phyloP scores from a whole-genome alignment of 108 stramenopile genomes.

The Schizochytrium sp. region DNA sequence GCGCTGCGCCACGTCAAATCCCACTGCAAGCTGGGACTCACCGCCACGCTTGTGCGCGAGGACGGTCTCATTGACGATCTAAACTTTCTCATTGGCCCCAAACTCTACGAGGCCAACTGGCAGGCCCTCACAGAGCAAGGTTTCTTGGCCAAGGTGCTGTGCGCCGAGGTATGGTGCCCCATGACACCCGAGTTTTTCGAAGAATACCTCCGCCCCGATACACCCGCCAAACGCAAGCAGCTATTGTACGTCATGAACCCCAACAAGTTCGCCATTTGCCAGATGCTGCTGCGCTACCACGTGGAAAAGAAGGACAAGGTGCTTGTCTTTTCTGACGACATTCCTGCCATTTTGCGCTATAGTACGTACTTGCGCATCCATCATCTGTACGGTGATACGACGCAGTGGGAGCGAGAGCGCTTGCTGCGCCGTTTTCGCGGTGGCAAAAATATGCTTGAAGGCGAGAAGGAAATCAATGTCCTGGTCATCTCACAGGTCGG shows the following conservation, averaged over 20 bases:
- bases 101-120: slow-evolving; percentile 99
- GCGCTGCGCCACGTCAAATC: slow-evolving; percentile 79
- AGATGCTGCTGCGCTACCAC: slow-evolving; percentile 54
- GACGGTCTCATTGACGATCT: slow-evolving; percentile 93
- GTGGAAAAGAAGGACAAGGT: neutral
- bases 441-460: neutral
- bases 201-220: slow-evolving; percentile 65
- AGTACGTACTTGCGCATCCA: neutral
- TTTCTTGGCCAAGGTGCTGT: slow-evolving; percentile 91
- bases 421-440: neutral
- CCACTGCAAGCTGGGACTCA: slow-evolving; percentile 92
- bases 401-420: neutral
- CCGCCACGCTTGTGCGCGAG: slow-evolving; percentile 96
- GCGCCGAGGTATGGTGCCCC: slow-evolving; percentile 97
- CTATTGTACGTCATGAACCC: slow-evolving; percentile 6
- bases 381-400: neutral
- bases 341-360: neutral
- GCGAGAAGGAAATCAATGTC: neutral
- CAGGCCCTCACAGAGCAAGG: slow-evolving; percentile 94
- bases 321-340: neutral
- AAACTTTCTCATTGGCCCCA: slow-evolving; percentile 93
- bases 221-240: neutral
- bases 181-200: slow-evolving; percentile 96
- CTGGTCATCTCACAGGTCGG: slow-evolving; percentile 93
- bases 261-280: slow-evolving; percentile 2